Base-by-base conservation (phyloP, 192 early-diverging fungal species). In the Backusella australiensis region DNA sequence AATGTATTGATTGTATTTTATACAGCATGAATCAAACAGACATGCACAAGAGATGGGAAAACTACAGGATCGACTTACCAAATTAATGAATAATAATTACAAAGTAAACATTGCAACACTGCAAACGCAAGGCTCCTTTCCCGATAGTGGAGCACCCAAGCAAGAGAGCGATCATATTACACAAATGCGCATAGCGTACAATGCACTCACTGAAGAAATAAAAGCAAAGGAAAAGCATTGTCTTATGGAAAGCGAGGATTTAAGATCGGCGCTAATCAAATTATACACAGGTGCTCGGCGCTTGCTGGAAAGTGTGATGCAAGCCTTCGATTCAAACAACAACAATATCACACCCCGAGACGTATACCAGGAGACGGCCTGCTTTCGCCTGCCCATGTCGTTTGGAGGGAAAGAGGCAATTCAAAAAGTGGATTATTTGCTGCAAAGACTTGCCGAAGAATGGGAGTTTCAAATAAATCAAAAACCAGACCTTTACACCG, bases 21-120 rank as follows among this genome's bases (percentile, higher is more conserved):
- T 32, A 32, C 69, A 88, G 86, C 86, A 88, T 42, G 86, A 88
- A 36, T 73, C 82, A 17, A 69, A 82, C 42, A 83, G 79, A 73
- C 82, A 85, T 56, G 83, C 86, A 66, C 80, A 83, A 34, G 86
- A 88, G 21, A 74, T 82, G 67, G 75, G 79, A 38, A 81, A 83
- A 26, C 74, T 82, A 12, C 82, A 81, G 71, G 86, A 88, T 4
- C 79, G 85, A 34, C 23, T 88, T 26, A 75, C 78, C 34, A 88
- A 85, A 73, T 63, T 81, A 26, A 83, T 88, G 56, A 81, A 78
- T 34, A 59, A 77, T 6, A 68, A 77, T 4, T 66, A 59, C 38
- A 70, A 76, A 46, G 67, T 14, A 35, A 71, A 35, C 38, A 69
- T 73, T 59, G 70, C 72, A 29, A 49, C 71, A 36, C 17, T 79